Evolutionary conservation across 176 grass and related monocot species (phyloP), one percentile per base, ranked within the genome.

Genomic region (Aegilops sharonensis): DNA sequence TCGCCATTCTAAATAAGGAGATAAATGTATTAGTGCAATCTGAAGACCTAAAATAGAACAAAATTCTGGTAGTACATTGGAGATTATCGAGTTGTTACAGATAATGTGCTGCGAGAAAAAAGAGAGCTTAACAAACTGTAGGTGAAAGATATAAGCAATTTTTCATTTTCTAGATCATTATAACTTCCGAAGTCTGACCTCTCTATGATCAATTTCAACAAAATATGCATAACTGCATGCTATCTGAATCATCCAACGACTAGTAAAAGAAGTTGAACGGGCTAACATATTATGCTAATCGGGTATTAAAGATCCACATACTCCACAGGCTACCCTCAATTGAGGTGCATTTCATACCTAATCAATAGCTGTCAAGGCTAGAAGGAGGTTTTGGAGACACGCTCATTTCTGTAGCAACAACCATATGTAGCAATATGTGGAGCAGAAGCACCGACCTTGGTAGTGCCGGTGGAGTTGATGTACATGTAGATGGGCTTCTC

Each of bases 381-480:
- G 2, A 50, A 0, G 32, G 62, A 65, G 17, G 1, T 50, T 50
- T 31, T 61, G 47, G 27, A 78, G 54, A 61, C 24, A 79, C 11
- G 1, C 32, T 8, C 32, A 64, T 61, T 78, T 60, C 9, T 32
- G 52, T 66, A 67, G 4, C n/a, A 89, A 59, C 39, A 31, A 71
- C 7, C 35, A 75, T 57, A 9, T 21, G 54, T 13, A 57, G 78
- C 8, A 34, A n/a, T 60, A 83, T 52, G 20, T 59, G 79, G 23
- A 66, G 50, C 72, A 25, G 57, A 62, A 68, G 40, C 21, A 78
- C 35, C 36, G 20, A 87, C 95, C 89, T 98, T 93, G 71, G 89
- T 94, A 63, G 92, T 95, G 45, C 95, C 95, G 27, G 95, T 98
- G 64, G 93, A 98, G 83, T 98, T 93, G 74, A 98, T 95, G 81